Percentiles rank a stretch among this genome's conserved stretches.
These are phyloP conservation scores for Termitomyces sp. DNA, from an alignment of 768 basidiomycete genomes.

Conservation along the genomic window DNA sequence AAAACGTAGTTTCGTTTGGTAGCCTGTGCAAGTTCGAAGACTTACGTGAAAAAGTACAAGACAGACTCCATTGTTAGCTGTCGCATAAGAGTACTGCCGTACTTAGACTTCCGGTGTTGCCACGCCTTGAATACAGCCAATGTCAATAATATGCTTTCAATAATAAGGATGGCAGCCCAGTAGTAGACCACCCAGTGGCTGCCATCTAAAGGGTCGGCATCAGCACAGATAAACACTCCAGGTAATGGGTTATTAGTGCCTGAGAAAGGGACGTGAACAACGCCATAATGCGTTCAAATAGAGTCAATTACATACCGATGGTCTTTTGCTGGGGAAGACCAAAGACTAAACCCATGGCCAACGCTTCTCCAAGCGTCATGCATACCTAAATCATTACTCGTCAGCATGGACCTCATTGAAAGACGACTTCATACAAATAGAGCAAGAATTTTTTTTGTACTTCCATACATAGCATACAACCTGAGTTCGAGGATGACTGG, in stretches of 20 bases:
- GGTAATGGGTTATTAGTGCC: conserved; percentile 26
- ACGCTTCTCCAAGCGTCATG: conserved; percentile 18
- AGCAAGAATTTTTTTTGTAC: conserved; percentile 15
- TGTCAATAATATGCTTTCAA: conserved; percentile 24
- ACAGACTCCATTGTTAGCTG: conserved; percentile 23
- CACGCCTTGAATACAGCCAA: conserved; percentile 25
- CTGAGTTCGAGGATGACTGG: conserved; percentile 25
- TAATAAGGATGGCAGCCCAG: conserved; percentile 20
- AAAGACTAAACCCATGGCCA: conserved; percentile 22
- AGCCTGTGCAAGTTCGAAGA: not conserved
- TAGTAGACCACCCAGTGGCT: conserved; percentile 26
- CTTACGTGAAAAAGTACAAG: conserved; percentile 27
- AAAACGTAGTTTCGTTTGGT: not conserved
- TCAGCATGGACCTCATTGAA: not conserved
- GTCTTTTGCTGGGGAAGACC: conserved; percentile 18
- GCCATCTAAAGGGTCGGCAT: conserved; percentile 22
- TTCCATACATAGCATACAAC: conserved; percentile 26
- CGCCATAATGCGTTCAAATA: not conserved
- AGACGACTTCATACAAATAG: conserved; percentile 14
- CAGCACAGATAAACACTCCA: conserved; percentile 27
- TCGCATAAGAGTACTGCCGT: conserved; percentile 20
- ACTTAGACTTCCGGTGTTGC: conserved; percentile 15
- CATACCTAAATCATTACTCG: conserved; percentile 4
- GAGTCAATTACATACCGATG: conserved; percentile 11
- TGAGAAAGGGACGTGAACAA: conserved; percentile 1